These are phyloP conservation scores for Cyclotella distinguenda DNA, from an alignment of 108 stramenopile species.

Conservation along the genomic window DNA sequence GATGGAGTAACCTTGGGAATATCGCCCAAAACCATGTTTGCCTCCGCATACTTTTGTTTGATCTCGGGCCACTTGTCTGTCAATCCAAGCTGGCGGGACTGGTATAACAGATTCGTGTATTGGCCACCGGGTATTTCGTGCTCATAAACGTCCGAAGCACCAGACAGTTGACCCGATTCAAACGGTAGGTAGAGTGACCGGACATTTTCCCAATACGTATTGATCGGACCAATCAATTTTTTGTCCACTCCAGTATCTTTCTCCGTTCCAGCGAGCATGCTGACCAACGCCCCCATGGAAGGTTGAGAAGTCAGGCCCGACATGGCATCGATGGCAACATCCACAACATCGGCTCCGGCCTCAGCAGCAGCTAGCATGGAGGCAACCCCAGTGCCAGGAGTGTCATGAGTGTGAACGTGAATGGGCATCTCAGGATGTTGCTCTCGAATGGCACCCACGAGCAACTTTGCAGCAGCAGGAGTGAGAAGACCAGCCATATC, in stretches of 20 bases:
- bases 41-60: slow-evolving; percentile 73
- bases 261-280: slow-evolving; percentile 73
- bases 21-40: slow-evolving; percentile 78
- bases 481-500: slow-evolving; percentile 88
- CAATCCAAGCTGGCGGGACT: slow-evolving; percentile 73
- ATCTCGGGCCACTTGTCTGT: slow-evolving; percentile 69
- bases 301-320: slow-evolving; percentile 93
- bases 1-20: slow-evolving; percentile 89
- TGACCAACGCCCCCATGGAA: slow-evolving; percentile 87
- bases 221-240: slow-evolving; percentile 55
- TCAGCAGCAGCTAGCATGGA: slow-evolving; percentile 91
- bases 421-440: slow-evolving; percentile 90
- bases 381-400: slow-evolving; percentile 92
- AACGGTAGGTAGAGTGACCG: slow-evolving; percentile 91
- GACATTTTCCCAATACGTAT: slow-evolving; percentile 90
- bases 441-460: slow-evolving; percentile 65
- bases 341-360: slow-evolving; percentile 96
- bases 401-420: slow-evolving; percentile 98
- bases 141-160: slow-evolving; percentile 72
- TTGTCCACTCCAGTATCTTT: slow-evolving; percentile 80
- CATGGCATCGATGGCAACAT: slow-evolving; percentile 93
- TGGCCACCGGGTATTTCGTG: slow-evolving; percentile 88
- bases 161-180: slow-evolving; percentile 87
- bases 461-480: slow-evolving; percentile 65
- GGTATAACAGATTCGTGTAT: slow-evolving; percentile 85